A percentile compares a stretch with the other conserved stretches of the same genome.
These are phyloP conservation scores for Ascochyta clinopodiicola DNA, from an alignment of 2,329 filamentous ascomycete species.

Conservation along the genomic window DNA sequence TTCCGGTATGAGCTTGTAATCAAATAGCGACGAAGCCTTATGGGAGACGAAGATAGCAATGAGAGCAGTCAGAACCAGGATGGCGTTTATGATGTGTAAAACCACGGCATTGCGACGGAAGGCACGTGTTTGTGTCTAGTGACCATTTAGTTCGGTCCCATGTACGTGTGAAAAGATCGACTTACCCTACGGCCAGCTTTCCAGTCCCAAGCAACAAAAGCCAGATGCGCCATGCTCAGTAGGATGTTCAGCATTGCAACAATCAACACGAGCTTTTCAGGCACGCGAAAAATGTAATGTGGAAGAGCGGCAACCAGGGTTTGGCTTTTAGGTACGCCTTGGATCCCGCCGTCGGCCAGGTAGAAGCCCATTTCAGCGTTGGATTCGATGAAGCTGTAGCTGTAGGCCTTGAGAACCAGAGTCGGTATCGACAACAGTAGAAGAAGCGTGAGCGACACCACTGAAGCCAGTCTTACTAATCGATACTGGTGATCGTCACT, in stretches of 20 bases:
- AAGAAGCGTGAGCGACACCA: conserved; percentile 6
- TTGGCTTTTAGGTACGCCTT: conserved; percentile 14
- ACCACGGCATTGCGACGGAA: conserved; percentile 46
- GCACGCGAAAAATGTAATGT: conserved; percentile 28
- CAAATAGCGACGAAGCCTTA: conserved; percentile 38
- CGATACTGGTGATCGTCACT: conserved; percentile 3
- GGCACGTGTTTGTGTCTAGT: conserved; percentile 35
- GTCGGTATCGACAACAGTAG: conserved; percentile 4
- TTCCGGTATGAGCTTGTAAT: conserved; percentile 29
- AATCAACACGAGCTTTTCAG: conserved; percentile 21
- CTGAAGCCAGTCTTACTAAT: conserved; percentile 1
- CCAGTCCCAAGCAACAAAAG: conserved; percentile 12
- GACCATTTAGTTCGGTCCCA: not conserved
- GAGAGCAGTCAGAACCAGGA: conserved; percentile 41
- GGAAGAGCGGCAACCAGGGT: conserved; percentile 41
- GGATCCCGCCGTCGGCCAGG: conserved; percentile 25
- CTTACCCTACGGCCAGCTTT: conserved; percentile 9
- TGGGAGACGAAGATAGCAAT: conserved; percentile 41
- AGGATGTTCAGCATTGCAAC: conserved; percentile 9
- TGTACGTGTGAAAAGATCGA: not conserved
- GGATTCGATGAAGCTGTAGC: conserved; percentile 43
- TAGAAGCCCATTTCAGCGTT: conserved; percentile 41
- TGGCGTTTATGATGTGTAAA: conserved; percentile 37
- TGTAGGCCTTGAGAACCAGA: conserved; percentile 37
- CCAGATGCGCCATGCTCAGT: conserved; percentile 4